Evolutionary conservation across 768 basidiomycete species (phyloP), one percentile per base, ranked within the genome.

Genomic region (Kwoniella newhampshirensis): DNA sequence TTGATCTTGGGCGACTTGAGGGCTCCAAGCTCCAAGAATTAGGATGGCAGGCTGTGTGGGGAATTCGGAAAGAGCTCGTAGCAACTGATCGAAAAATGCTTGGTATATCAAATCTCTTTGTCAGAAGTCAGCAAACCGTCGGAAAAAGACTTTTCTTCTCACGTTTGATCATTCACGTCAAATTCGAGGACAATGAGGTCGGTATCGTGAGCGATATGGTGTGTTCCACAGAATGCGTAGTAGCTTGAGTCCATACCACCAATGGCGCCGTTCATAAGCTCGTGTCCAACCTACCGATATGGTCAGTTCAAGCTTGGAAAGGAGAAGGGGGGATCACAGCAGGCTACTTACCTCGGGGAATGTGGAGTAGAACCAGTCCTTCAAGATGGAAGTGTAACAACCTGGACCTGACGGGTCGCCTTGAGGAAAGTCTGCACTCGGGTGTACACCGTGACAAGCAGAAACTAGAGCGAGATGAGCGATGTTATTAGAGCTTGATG

Each of bases 211-310:
- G 67, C 62, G 23, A 73, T 71, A 47, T 75, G 74, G 46, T 75
- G 74, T 15, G 71, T 73, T 1, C 74, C 74, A 53, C 74, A 75
- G 57, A 75, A 75, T 5, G 74, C 74, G 37, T 75, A 75, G 51
- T 75, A 75, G 37, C 71, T 71, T 35, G 70, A 70, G 50, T 75
- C 74, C 74, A 75, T 73, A 12, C 69, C 74, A 0, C 74, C 74
- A 20, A 75, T 73, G 0, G 74, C 74, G 18, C 74, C 74, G 51
- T 75, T 75, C 60, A 66, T 53, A 13, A 73, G 57, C 44, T 67
- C 58, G 48, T 70, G 68, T 21, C 61, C 40, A 17, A 50, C 47
- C 66, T 67, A 26, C 8, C n/a, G n/a, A n/a, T 8, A 27, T 45
- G 18, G 18, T n/a, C n/a, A n/a, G 6, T 47, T 8, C 21, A 23